phyloP scores from a whole-genome alignment of 805 yeast species.

The Hanseniaspora lindneri region DNA sequence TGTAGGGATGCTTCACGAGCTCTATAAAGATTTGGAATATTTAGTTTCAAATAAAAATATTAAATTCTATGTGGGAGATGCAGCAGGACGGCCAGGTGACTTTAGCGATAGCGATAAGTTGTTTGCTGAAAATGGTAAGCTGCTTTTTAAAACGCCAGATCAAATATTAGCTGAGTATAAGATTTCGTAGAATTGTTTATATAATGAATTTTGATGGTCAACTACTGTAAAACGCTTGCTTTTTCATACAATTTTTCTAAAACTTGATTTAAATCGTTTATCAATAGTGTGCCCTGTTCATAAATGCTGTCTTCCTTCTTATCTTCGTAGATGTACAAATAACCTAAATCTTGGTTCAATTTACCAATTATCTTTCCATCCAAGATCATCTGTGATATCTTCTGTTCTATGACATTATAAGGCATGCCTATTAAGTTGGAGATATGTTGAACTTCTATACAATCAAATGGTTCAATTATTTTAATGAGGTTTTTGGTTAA shows the following conservation, averaged over 20 bases:
- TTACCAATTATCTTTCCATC: constrained; percentile 95
- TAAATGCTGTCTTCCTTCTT: constrained; percentile 82
- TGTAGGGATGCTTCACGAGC: constrained; percentile 61
- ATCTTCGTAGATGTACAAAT: constrained; percentile 84
- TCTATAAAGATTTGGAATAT: constrained; percentile 32
- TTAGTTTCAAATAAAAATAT: constrained; percentile 16
- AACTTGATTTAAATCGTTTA: constrained; percentile 73
- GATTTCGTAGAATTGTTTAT: neutral
- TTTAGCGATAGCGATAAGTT: constrained; percentile 65
- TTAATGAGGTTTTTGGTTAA: constrained; percentile 87
- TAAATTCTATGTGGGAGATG: constrained; percentile 72
- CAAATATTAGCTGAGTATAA: constrained; percentile 34
- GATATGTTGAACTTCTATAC: constrained; percentile 85
- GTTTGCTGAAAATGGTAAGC: constrained; percentile 51
- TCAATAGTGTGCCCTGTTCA: constrained; percentile 73
- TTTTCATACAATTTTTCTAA: constrained; percentile 89
- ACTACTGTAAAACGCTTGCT: constrained; percentile 68
- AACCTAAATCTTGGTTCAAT: constrained; percentile 95
- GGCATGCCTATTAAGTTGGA: constrained; percentile 82
- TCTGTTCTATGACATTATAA: constrained; percentile 80
- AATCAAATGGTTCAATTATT: constrained; percentile 89
- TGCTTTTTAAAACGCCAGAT: constrained; percentile 62
- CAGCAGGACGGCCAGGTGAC: constrained; percentile 75
- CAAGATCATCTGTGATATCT: constrained; percentile 88
- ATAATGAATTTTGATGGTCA: neutral